Percentiles rank a stretch among this genome's conserved stretches.
Conservation (phyloP, 1,139 yeast genomes). For the Waltiozyma solani region DNA sequence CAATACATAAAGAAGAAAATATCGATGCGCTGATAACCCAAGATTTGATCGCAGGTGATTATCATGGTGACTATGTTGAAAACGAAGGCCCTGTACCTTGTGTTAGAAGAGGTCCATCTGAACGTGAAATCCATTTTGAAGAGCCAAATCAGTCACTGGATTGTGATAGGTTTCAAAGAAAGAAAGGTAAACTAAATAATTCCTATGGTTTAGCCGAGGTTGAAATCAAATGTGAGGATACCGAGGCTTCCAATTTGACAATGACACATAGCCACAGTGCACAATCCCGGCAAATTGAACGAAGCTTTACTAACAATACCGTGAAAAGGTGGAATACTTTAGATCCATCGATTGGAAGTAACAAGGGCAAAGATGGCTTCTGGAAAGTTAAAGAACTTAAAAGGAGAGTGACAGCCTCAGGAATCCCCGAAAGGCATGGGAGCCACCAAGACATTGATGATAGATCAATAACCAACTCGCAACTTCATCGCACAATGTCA, state of each 20-base stretch:
- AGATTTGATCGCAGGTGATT: background rate
- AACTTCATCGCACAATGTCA: slow-evolving; percentile 29
- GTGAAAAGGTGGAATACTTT: slow-evolving; percentile 40
- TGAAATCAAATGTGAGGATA: slow-evolving; percentile 4
- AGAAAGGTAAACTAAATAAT: background rate
- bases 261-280: background rate
- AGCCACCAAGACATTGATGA: slow-evolving; percentile 2
- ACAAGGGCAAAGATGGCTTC: slow-evolving; percentile 22
- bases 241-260: slow-evolving; percentile 4
- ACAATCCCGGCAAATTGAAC: background rate
- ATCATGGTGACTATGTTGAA: slow-evolving; percentile 22
- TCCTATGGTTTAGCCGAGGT: slow-evolving; percentile 3
- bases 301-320: too few relatives aligned
- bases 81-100: slow-evolving; percentile 79
- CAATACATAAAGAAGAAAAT: slow-evolving; percentile 23
- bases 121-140: slow-evolving; percentile 34
- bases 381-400: slow-evolving; percentile 8
- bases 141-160: background rate
- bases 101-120: slow-evolving; percentile 72
- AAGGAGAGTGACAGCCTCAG: slow-evolving; percentile 15
- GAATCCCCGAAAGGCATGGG: background rate
- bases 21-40: background rate
- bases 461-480: slow-evolving; percentile 2
- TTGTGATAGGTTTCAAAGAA: background rate
- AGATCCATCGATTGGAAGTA: slow-evolving; percentile 26